Conservation (phyloP, 2,329 filamentous ascomycete species). For the Aureobasidium uvarum region DNA sequence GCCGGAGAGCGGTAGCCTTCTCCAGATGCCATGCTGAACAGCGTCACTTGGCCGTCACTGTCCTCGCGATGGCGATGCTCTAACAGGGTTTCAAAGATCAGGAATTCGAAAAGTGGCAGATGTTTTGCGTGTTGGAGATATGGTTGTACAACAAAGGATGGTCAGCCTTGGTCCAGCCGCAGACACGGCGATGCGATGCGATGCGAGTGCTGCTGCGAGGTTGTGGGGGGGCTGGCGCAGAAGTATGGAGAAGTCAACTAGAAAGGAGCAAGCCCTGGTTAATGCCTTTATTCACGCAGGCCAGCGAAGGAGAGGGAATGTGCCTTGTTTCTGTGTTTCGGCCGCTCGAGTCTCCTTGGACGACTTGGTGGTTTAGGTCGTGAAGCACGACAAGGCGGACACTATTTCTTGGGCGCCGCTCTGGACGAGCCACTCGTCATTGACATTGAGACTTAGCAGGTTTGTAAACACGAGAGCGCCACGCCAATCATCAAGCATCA, state of each 20-base stretch:
- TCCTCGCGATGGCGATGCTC: neutral
- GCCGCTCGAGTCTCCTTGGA: constrained; percentile 5
- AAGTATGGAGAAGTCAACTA: neutral
- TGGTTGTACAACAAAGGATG: neutral
- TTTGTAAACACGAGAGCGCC: constrained; percentile 17
- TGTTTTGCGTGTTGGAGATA: neutral
- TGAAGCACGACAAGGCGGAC: constrained; percentile 3
- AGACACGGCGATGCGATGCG: constrained; percentile 8
- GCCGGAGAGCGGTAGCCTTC: constrained; percentile 10
- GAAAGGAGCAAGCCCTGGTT: neutral
- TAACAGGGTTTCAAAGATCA: neutral
- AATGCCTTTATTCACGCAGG: neutral
- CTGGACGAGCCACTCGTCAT: constrained; percentile 18
- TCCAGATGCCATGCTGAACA: constrained; percentile 9
- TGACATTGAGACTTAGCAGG: constrained; percentile 14
- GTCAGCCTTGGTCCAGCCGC: constrained; percentile 7
- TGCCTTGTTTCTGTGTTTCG: constrained; percentile 10
- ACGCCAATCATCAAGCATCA: constrained; percentile 15
- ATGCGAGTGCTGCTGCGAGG: neutral
- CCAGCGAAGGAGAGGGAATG: neutral
- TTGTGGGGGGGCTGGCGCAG: constrained; percentile 1
- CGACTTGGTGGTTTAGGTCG: neutral
- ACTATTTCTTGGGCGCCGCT: neutral
- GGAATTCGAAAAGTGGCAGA: neutral
- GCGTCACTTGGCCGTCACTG: neutral